Evolutionary conservation across 2,329 filamentous ascomycete species (phyloP).

Genomic region (Cercospora citrullina): DNA sequence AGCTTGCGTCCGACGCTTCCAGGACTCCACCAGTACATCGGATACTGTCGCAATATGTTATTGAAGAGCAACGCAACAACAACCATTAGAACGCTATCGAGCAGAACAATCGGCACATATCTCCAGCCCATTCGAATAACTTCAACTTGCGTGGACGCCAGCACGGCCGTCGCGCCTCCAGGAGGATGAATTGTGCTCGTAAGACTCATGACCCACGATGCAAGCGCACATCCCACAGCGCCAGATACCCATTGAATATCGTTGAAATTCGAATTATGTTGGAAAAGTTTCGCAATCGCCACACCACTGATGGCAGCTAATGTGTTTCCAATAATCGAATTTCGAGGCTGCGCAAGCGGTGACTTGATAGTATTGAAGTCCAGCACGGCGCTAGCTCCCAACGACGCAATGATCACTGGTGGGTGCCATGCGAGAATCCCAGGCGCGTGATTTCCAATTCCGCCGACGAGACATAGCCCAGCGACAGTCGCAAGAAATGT

Average conservation of each 20-base stretch:
- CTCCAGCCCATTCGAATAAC: conserved; percentile 50
- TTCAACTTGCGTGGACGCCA: conserved; percentile 45
- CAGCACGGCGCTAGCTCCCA: conserved; percentile 51
- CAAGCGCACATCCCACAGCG: conserved; percentile 45
- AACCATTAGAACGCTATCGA: conserved; percentile 47
- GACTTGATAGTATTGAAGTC: conserved; percentile 51
- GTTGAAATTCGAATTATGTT: conserved; percentile 40
- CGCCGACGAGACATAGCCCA: conserved; percentile 46
- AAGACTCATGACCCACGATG: conserved; percentile 49
- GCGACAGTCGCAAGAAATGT: conserved; percentile 48
- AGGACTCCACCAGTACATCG: conserved; percentile 53
- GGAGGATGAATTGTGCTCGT: conserved; percentile 54
- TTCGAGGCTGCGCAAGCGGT: conserved; percentile 51
- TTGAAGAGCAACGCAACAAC: conserved; percentile 47
- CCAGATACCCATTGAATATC: conserved; percentile 48
- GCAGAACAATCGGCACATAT: conserved; percentile 46
- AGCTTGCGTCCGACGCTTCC: conserved; percentile 39
- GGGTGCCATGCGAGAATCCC: conserved; percentile 43
- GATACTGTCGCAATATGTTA: conserved; percentile 50
- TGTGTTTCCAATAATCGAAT: conserved; percentile 48
- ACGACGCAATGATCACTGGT: conserved; percentile 45
- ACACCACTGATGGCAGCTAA: conserved; percentile 49
- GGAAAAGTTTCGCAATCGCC: conserved; percentile 48
- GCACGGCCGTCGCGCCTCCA: conserved; percentile 51
- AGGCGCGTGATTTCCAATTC: conserved; percentile 44